A percentile compares a stretch with the other conserved stretches of the same genome.
Evolutionary conservation across 345 rosid genomes (phyloP).

Genomic region (Salix dunnii): DNA sequence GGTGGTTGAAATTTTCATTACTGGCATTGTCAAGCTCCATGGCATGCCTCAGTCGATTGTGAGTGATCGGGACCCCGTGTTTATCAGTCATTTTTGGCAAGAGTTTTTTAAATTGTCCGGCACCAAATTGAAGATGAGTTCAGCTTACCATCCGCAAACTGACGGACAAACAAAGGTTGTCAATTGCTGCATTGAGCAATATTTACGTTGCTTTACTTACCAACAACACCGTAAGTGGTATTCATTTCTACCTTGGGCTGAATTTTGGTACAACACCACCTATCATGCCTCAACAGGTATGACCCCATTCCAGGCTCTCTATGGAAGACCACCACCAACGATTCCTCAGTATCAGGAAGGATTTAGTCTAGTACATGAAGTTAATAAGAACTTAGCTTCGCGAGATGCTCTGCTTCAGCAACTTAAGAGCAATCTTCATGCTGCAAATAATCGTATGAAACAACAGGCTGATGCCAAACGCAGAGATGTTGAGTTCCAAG

Average conservation of each 20-base stretch:
- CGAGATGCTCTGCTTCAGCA: background rate
- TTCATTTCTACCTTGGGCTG: background rate
- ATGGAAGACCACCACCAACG: background rate
- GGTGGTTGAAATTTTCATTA: background rate
- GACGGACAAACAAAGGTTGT: background rate
- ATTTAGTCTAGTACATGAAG: rapidly evolving
- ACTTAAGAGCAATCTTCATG: background rate
- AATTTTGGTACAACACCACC: background rate
- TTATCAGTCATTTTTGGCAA: background rate
- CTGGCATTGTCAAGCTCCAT: background rate
- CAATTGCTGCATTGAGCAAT: background rate
- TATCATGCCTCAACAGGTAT: background rate
- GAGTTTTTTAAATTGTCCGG: background rate
- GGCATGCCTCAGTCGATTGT: background rate
- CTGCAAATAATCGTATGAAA: background rate
- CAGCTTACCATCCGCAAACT: background rate
- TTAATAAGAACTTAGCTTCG: background rate
- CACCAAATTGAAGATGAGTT: background rate
- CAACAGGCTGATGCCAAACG: background rate
- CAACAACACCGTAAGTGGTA: background rate
- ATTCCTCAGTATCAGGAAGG: background rate
- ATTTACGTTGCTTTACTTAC: background rate
- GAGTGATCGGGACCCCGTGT: background rate
- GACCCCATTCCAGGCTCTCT: background rate
- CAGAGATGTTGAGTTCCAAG: rapidly evolving